phyloP scores from a whole-genome alignment of 23 red algal genomes.

The Gracilariopsis chorda region DNA sequence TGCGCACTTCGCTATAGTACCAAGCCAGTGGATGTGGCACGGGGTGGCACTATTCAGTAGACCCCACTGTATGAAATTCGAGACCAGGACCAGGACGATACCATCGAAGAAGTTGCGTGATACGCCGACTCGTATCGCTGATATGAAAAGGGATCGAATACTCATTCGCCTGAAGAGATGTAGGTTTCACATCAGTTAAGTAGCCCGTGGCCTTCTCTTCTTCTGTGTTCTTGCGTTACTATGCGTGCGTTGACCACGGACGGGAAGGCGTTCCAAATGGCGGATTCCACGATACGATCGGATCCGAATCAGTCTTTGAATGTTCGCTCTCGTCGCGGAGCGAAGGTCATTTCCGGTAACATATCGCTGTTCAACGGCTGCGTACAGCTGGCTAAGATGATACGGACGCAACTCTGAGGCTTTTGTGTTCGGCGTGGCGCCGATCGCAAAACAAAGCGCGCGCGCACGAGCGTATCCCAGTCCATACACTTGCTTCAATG shows the following conservation, averaged over 20 bases:
- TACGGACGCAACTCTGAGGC: slow-evolving; percentile 39
- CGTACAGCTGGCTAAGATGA: slow-evolving; percentile 60
- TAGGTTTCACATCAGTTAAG: no score
- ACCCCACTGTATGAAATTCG: no score
- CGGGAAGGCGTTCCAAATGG: slow-evolving; percentile 55
- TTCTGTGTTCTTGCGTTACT: slow-evolving; percentile 70
- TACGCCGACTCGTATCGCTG: no score
- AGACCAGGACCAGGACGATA: no score
- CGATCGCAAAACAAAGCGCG: slow-evolving; percentile 53
- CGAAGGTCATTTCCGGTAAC: slow-evolving; percentile 33
- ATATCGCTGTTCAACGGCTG: slow-evolving; percentile 24
- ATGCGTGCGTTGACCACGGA: slow-evolving; percentile 63
- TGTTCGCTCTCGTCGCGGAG: neutral
- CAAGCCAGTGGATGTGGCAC: no score
- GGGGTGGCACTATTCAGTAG: no score
- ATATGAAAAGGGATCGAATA: no score
- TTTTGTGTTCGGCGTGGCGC: slow-evolving; percentile 31
- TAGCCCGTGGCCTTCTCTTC: neutral
- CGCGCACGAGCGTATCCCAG: slow-evolving; percentile 44
- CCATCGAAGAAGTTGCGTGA: no score
- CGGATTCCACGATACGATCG: slow-evolving; percentile 52
- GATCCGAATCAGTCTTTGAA: slow-evolving; percentile 64
- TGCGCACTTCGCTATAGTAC: no score
- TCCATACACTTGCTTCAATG: slow-evolving; percentile 58
- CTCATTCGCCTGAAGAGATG: no score